Percentiles rank a stretch among this genome's conserved stretches.
phyloP scores from a whole-genome alignment of 1,284 basidiomycete species.

The Moesziomyces sp. region DNA sequence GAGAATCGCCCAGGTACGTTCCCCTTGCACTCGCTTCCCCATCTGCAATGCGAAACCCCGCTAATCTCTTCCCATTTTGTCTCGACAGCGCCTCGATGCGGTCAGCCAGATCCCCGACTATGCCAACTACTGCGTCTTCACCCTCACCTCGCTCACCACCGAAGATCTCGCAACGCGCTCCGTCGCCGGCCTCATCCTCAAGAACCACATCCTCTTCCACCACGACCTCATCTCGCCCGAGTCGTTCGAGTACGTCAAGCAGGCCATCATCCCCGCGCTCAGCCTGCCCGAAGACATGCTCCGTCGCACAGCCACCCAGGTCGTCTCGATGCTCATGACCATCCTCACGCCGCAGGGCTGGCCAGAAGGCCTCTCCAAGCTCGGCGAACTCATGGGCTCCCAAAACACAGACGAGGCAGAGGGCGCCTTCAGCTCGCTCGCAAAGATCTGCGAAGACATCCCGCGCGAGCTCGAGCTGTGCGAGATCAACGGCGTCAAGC shows the following conservation, averaged over 20 bases:
- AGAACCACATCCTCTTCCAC: conserved; percentile 78
- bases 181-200: conserved; percentile 94
- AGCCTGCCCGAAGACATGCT: conserved; percentile 61
- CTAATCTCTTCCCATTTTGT: not conserved
- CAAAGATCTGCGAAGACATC: conserved; percentile 97
- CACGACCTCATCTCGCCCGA: conserved; percentile 57
- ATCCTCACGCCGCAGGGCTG: conserved; percentile 61
- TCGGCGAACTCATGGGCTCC: conserved; percentile 60
- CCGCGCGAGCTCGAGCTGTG: conserved; percentile 89
- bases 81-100: conserved; percentile 55
- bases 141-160: conserved; percentile 80
- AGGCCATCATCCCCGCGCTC: conserved; percentile 63
- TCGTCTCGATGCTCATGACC: conserved; percentile 66
- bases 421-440: conserved; percentile 90
- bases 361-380: conserved; percentile 61
- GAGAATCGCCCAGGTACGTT: conserved; percentile 56
- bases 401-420: conserved; percentile 59
- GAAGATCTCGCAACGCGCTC: conserved; percentile 92
- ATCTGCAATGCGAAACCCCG: too few species aligned
- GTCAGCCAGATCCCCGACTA: conserved; percentile 71
- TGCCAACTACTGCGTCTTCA: conserved; percentile 94
- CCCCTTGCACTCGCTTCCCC: not conserved
- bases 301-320: conserved; percentile 64
- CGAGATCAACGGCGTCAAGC: conserved; percentile 76
- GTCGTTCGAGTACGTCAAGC: conserved; percentile 64